Conservation (phyloP, 495 filamentous ascomycete genomes). For the Penicillium dipodomyicola region DNA sequence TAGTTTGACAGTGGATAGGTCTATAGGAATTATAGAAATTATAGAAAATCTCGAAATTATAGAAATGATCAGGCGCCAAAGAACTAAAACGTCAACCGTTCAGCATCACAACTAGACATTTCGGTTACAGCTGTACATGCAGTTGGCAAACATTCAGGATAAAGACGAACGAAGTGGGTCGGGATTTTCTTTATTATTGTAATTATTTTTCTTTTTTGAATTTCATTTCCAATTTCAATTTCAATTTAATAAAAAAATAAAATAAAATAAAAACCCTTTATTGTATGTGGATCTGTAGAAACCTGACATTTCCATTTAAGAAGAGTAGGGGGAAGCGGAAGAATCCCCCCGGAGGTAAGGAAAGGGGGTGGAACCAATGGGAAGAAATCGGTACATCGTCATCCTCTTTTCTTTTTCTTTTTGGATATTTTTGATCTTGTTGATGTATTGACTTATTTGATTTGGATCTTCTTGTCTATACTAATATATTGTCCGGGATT, state of each 20-base stretch:
- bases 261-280: constrained; percentile 16
- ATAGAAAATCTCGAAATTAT: constrained; percentile 5
- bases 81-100: constrained; percentile 39
- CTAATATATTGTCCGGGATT: no score
- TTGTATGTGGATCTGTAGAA: constrained; percentile 14
- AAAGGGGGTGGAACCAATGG: constrained; percentile 36
- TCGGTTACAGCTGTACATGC: constrained; percentile 48
- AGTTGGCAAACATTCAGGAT: constrained; percentile 41
- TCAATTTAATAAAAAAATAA: constrained; percentile 11
- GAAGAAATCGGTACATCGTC: constrained; percentile 10
- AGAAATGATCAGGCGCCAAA: constrained; percentile 42
- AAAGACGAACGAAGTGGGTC: constrained; percentile 24
- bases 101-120: constrained; percentile 34
- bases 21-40: constrained; percentile 30
- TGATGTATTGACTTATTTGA: neutral
- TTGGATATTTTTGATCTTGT: neutral
- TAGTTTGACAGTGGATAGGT: constrained; percentile 42
- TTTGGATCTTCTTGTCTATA: neutral
- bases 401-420: neutral
- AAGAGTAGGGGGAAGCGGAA: constrained; percentile 21
- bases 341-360: constrained; percentile 27
- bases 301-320: constrained; percentile 19
- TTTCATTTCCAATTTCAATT: constrained; percentile 13
- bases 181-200: constrained; percentile 16
- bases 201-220: constrained; percentile 18